phyloP scores from a whole-genome alignment of 2,329 filamentous ascomycete genomes.

The Venturia pyrina region DNA sequence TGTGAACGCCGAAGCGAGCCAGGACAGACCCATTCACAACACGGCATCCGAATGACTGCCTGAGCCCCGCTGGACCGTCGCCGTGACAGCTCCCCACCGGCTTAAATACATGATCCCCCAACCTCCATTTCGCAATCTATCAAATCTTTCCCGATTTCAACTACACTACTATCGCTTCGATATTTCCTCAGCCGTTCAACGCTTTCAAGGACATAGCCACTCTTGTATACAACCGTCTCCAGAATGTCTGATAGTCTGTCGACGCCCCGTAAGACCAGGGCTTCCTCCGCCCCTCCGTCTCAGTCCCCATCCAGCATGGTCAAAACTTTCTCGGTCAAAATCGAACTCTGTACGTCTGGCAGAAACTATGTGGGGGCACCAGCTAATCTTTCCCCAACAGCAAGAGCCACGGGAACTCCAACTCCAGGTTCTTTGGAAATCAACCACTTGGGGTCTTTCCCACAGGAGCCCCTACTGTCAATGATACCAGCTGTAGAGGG shows the following conservation, averaged over 20 bases:
- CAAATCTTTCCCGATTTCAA: neutral
- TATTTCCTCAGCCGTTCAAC: neutral
- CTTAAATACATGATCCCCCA: neutral
- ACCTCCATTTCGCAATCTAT: neutral
- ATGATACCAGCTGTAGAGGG: neutral
- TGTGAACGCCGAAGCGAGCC: neutral
- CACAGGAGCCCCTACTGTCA: neutral
- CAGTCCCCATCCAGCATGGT: neutral
- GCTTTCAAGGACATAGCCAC: neutral
- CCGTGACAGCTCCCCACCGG: neutral
- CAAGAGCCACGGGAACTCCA: neutral
- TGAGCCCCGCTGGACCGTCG: neutral
- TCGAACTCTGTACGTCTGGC: neutral
- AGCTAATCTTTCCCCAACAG: neutral
- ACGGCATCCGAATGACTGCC: neutral
- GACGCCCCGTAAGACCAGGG: neutral
- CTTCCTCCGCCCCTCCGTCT: neutral
- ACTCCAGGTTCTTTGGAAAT: neutral
- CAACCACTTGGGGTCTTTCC: neutral
- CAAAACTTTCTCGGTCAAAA: neutral
- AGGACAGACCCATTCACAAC: slow-evolving; percentile 3
- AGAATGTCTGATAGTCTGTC: neutral
- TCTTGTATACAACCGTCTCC: neutral
- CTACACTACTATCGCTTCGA: neutral
- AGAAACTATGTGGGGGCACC: neutral